Evolutionary conservation across 345 rosid genomes (phyloP), one percentile per base, ranked within the genome.

Genomic region (Rhodomyrtus tomentosa): DNA sequence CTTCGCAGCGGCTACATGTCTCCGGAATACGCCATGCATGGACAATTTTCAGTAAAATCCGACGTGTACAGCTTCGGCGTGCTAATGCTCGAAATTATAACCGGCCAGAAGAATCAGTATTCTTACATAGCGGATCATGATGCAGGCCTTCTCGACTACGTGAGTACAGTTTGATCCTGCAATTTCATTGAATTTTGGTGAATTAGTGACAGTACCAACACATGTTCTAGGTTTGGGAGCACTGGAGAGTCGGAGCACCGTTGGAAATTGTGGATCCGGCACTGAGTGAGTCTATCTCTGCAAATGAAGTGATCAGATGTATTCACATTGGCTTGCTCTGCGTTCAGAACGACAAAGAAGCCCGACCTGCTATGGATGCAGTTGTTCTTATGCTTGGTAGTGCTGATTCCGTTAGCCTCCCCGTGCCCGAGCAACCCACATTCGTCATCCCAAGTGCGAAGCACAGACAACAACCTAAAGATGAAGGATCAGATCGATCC

Each of bases 361-460:
- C 85, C 25, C 62, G 90, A 62, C 90, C 90, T 15, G 32, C 87
- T 29, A 88, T 84, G 90, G 80, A 86, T 22, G 18, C 68, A 16
- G 86, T 86, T 36, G 53, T 86, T 55, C 79, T 85, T 42, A 84
- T 88, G 91, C 83, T 89, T 32, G 82, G 54, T 25, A 81, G 50
- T 56, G 62, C 40, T 24, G 45, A 62, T 62, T 62, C 27, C 8
- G 45, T 82, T 55, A 32, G 40, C 76, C 42, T 62, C 22, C 76
- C 76, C 24, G 21, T 62, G 76, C 76, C 76, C 12, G 76, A 62
- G 76, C 42, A 62, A 32, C 76, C 76, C 18, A 45, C 83, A 22
- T 82, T 82, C 32, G 10, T 52, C 62, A 54, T 62, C 76, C 42
- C 76, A 32, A 62, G 42, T 32, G 42, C 4, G 42, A 62, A 62